Conservation (phyloP, 2,329 filamentous ascomycete genomes). For the Cadophora malorum region DNA sequence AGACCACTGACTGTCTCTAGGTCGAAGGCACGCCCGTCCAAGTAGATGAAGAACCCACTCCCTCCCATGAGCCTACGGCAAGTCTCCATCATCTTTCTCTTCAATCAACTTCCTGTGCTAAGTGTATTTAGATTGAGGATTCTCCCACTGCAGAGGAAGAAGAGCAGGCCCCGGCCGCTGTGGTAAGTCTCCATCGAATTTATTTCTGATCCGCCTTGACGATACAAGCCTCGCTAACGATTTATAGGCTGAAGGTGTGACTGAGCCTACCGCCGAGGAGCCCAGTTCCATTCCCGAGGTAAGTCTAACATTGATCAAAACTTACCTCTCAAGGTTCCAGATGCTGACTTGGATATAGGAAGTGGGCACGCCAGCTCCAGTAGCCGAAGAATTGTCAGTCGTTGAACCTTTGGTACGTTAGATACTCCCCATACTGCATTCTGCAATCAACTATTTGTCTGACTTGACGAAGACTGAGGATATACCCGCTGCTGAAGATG, state of each 20-base stretch:
- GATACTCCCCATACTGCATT: too few relatives aligned
- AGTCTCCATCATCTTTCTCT: not conserved
- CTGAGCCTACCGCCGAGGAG: not conserved
- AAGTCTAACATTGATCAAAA: not conserved
- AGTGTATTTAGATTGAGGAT: not conserved
- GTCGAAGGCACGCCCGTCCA: not conserved
- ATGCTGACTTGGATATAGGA: not conserved
- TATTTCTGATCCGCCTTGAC: not conserved
- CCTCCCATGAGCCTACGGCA: not conserved
- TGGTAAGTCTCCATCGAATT: not conserved
- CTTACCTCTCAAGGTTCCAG: not conserved
- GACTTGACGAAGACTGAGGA: slow-evolving; percentile 18
- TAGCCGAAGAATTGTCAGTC: not conserved
- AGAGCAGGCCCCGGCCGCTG: not conserved
- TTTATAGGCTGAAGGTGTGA: not conserved
- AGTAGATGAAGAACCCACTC: slow-evolving; percentile 3
- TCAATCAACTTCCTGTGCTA: not conserved
- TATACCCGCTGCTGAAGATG: not conserved
- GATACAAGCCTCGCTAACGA: not conserved
- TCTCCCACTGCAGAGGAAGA: not conserved
- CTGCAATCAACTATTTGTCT: not conserved
- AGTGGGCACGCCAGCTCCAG: not conserved
- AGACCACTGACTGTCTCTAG: slow-evolving; percentile 5
- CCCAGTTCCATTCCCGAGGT: not conserved
- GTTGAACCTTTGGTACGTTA: not conserved